Evolutionary conservation across 208 protist species (phyloP).

Genomic region (Trypanosoma rangeli): DNA sequence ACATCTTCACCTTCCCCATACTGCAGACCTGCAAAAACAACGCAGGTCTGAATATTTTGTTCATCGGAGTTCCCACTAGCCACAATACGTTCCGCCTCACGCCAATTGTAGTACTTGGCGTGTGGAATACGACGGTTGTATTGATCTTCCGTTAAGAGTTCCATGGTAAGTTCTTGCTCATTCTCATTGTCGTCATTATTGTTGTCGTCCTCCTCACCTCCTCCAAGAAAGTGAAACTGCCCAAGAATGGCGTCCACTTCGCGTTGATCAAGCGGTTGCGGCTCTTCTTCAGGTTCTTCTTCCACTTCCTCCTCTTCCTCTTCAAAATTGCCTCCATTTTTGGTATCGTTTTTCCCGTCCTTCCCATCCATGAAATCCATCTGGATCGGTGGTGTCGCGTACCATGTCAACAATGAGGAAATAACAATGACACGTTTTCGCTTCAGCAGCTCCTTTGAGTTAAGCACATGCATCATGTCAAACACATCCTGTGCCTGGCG

Average conservation of each 20-base stretch:
- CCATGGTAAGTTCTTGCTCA: slow-evolving; percentile 23
- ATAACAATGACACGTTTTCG: slow-evolving; percentile 86
- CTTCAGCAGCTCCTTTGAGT: slow-evolving; percentile 54
- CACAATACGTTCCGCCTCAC: slow-evolving; percentile 92
- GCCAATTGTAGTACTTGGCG: slow-evolving; percentile 88
- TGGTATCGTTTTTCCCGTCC: neutral
- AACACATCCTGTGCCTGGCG: slow-evolving; percentile 83
- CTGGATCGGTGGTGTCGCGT: slow-evolving; percentile 69
- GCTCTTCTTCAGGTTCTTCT: slow-evolving; percentile 24
- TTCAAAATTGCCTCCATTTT: slow-evolving; percentile 25
- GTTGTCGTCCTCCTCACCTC: neutral
- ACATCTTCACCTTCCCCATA: slow-evolving; percentile 92
- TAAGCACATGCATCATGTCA: slow-evolving; percentile 72
- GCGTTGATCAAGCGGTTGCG: slow-evolving; percentile 41
- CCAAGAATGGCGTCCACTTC: slow-evolving; percentile 36
- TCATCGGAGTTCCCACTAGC: slow-evolving; percentile 72
- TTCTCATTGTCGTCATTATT: slow-evolving; percentile 12
- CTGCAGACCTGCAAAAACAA: slow-evolving; percentile 85
- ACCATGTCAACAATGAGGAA: slow-evolving; percentile 91
- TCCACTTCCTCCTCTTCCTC: slow-evolving; percentile 35
- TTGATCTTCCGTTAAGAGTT: slow-evolving; percentile 92
- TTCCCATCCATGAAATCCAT: slow-evolving; percentile 15
- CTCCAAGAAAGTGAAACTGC: slow-evolving; percentile 5
- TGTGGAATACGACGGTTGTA: slow-evolving; percentile 93
- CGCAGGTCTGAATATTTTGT: slow-evolving; percentile 81